Evolutionary conservation across 2,329 filamentous ascomycete genomes (phyloP).

Genomic region (Diaporthe nobilis): DNA sequence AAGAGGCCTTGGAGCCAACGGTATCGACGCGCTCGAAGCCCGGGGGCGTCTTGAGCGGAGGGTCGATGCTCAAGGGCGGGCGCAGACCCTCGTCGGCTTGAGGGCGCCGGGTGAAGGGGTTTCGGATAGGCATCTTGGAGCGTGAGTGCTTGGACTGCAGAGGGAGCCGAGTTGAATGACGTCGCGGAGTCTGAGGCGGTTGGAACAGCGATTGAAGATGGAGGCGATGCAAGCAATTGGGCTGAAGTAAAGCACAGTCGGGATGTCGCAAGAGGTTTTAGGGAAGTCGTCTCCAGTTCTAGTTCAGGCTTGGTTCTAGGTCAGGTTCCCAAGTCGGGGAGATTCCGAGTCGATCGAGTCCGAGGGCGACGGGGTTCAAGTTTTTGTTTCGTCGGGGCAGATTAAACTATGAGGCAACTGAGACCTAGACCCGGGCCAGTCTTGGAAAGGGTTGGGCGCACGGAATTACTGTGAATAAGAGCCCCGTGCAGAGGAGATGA

Average conservation of each 20-base stretch:
- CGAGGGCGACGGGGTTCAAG: constrained; percentile 9
- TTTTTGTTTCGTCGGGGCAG: constrained; percentile 22
- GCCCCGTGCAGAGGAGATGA: constrained; percentile 30
- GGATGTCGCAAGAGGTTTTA: background rate
- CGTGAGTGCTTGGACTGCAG: constrained; percentile 30
- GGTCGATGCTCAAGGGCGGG: constrained; percentile 54
- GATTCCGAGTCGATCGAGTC: constrained; percentile 28
- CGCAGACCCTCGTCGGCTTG: constrained; percentile 68
- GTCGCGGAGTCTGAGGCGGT: background rate
- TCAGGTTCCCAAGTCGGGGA: constrained; percentile 10
- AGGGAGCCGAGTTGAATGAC: background rate
- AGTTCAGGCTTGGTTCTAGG: constrained; percentile 10
- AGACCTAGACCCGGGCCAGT: constrained; percentile 30
- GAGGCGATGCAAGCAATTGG: background rate
- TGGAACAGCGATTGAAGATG: background rate
- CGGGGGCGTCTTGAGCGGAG: constrained; percentile 54
- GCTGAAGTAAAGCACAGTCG: constrained; percentile 6
- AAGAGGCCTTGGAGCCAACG: constrained; percentile 73
- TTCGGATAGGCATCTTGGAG: constrained; percentile 77
- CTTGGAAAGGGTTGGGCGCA: constrained; percentile 15
- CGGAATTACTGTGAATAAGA: constrained; percentile 22
- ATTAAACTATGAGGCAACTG: constrained; percentile 20
- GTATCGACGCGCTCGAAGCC: constrained; percentile 75
- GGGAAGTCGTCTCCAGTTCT: constrained; percentile 6
- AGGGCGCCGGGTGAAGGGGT: constrained; percentile 75